Percentiles rank a stretch among this genome's conserved stretches.
These are phyloP conservation scores for Gracilaria gracilis DNA, from an alignment of 23 red algal species.

Conservation along the genomic window DNA sequence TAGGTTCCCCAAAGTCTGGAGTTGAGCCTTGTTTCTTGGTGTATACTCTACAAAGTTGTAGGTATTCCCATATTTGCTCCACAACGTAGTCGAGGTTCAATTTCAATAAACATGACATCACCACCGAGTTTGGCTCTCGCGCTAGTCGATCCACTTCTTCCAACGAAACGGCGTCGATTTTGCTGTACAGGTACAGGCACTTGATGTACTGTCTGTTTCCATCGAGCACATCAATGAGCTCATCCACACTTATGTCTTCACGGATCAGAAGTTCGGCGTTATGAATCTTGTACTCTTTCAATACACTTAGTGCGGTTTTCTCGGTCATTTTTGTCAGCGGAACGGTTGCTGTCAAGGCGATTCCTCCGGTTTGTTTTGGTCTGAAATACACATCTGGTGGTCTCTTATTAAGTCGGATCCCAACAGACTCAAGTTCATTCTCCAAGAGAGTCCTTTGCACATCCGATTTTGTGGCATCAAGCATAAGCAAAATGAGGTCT, in stretches of 20 bases:
- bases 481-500: constrained; percentile 95
- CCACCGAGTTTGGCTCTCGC: constrained; percentile 80
- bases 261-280: constrained; percentile 95
- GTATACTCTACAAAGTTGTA: constrained; percentile 92
- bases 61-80: constrained; percentile 87
- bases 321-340: constrained; percentile 90
- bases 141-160: constrained; percentile 94
- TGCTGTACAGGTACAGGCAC: constrained; percentile 93
- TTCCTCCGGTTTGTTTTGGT: constrained; percentile 86
- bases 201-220: constrained; percentile 95
- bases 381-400: constrained; percentile 92
- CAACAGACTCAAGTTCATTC: constrained; percentile 90
- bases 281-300: constrained; percentile 92
- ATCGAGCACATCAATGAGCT: constrained; percentile 98
- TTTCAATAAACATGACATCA: constrained; percentile 83
- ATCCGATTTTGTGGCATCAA: constrained; percentile 96
- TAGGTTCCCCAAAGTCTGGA: constrained; percentile 91
- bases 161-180: constrained; percentile 92
- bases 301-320: constrained; percentile 80
- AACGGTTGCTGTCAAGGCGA: constrained; percentile 85
- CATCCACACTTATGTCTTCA: constrained; percentile 92
- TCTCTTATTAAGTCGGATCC: constrained; percentile 93
- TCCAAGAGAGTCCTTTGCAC: constrained; percentile 86
- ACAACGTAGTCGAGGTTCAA: constrained; percentile 94
- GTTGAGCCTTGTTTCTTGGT: constrained; percentile 87